These are phyloP conservation scores for Agaricus subrufescens DNA, from an alignment of 768 basidiomycete species.

Conservation along the genomic window DNA sequence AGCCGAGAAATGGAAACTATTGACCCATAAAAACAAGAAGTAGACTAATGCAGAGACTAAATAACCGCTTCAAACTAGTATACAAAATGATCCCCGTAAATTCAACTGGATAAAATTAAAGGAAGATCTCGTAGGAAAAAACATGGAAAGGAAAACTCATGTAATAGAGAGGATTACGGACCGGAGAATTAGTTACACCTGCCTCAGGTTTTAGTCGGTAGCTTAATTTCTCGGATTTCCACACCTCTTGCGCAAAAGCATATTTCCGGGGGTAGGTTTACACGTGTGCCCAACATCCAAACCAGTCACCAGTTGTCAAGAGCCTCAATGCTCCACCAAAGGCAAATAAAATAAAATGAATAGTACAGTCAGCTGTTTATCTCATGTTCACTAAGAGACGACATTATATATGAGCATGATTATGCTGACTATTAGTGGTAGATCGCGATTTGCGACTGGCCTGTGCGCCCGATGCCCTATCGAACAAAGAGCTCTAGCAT, in stretches of 20 bases:
- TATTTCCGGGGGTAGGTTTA: not conserved
- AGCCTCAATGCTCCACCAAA: not conserved
- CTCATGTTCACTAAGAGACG: no score
- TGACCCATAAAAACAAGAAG: not conserved
- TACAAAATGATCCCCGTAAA: not conserved
- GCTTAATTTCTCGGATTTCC: not conserved
- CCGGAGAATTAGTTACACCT: not conserved
- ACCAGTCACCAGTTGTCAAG: not conserved
- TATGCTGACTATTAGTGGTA: no score
- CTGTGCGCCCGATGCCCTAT: no score
- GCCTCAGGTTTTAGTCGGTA: not conserved
- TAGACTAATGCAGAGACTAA: not conserved
- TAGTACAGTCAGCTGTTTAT: no score
- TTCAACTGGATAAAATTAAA: not conserved
- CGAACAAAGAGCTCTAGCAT: no score
- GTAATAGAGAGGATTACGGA: not conserved
- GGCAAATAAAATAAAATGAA: not conserved
- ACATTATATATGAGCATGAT: no score
- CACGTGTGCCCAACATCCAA: not conserved
- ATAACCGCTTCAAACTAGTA: not conserved
- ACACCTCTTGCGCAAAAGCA: not conserved
- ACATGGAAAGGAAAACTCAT: not conserved
- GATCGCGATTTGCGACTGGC: no score
- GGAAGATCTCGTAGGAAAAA: not conserved
- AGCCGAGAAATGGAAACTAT: not conserved